phyloP scores from a whole-genome alignment of 2,329 filamentous ascomycete genomes.

The Pyricularia sp. region DNA sequence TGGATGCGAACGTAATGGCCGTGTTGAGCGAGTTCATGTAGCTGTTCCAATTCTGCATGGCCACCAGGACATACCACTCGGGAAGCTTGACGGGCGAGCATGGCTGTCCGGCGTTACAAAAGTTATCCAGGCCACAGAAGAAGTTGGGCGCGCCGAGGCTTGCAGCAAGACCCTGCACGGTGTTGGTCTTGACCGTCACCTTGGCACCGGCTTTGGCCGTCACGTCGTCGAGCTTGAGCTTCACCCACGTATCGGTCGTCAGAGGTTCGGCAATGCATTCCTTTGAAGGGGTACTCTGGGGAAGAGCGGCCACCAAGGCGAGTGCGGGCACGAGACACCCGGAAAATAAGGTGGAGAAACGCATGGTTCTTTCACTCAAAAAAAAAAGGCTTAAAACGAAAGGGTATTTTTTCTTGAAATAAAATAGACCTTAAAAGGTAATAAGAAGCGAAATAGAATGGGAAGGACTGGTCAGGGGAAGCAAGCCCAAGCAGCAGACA shows the following conservation, averaged over 20 bases:
- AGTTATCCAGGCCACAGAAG: background rate
- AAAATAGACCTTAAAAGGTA: background rate
- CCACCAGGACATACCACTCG: background rate
- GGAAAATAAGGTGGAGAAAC: background rate
- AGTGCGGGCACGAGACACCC: background rate
- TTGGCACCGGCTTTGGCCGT: background rate
- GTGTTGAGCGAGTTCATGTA: slow-evolving; percentile 45
- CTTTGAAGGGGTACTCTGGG: background rate
- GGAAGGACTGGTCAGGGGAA: background rate
- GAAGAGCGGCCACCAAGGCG: background rate
- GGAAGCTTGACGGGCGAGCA: background rate
- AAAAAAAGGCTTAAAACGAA: background rate
- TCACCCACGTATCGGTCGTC: background rate
- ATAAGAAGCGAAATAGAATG: background rate
- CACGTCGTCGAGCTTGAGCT: background rate
- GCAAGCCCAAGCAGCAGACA: no score
- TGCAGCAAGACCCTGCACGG: background rate
- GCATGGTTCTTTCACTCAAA: background rate
- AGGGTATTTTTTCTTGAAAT: background rate
- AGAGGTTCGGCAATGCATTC: background rate
- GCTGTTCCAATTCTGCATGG: slow-evolving; percentile 24
- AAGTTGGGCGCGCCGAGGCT: background rate
- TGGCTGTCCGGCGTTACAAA: background rate
- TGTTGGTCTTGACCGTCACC: background rate
- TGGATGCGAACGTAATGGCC: slow-evolving; percentile 27